Evolutionary conservation across 202 grass and related monocot genomes (phyloP), one percentile per base, ranked within the genome.

Genomic region (Saccharum hybrid): DNA sequence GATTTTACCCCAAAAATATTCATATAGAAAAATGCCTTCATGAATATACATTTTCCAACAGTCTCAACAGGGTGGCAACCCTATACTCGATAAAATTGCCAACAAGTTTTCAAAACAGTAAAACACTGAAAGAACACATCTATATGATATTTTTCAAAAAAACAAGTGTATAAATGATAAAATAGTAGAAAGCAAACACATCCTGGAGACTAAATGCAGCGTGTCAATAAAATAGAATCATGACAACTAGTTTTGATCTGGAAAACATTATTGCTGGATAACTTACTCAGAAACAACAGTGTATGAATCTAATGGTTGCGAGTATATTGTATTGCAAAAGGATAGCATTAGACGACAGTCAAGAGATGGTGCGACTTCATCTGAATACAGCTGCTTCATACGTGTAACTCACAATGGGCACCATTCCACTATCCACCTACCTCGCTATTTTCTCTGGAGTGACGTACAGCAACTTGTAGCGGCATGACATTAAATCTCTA

Each of bases 381-480:
- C 38, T 67, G 77, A 78, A 78, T 70, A 68, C 38, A 56, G 68
- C 51, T 68, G 84, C 23, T 63, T 63, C 60, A 71, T 87, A 63
- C 26, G 62, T 70, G 51, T 76, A 59, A 78, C 65, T 40, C 56
- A 81, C 19, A 45, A 57, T 71, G 46, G 59, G 26, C 57, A 36
- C 28, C 45, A 71, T 76, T 63, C 49, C 16, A 89, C 93, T 96
- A 73, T 63, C 49, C 16, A 89, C 93, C 94, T 84, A 98, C 96
- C 87, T 98, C 1, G 96, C 96, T 92, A 98, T 87, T 94, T 98
- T 98, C 88, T 98, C 96, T 33, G 96, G 96, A 59, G 96, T 98
- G 49, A 98, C 96, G 77, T 95, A 98, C 46, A 98, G 66, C 66
- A 98, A 70, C 77, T 96, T 98, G 76, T 95, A 98, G 81, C 66